A percentile compares a stretch with the other conserved stretches of the same genome.
Evolutionary conservation across 225 moss, liverwort and hornwort species (phyloP).

Genomic region (Ulota crispa): DNA sequence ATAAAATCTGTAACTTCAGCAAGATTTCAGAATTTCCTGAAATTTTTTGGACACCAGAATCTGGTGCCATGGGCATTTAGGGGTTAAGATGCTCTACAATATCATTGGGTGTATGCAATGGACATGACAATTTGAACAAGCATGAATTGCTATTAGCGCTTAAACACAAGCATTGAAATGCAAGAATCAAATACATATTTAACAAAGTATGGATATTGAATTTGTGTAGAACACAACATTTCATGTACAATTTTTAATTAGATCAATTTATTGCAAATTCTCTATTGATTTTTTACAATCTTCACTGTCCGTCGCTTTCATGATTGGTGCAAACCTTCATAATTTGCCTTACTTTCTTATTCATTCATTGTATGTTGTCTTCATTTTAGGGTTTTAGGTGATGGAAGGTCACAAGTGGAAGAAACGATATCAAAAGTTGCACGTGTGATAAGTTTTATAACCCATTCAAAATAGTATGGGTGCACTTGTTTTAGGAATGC

Average conservation of each 20-base stretch:
- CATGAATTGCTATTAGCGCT: not conserved
- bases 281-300: rapidly evolving
- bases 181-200: no score
- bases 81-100: not conserved
- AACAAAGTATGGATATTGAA: not conserved
- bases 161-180: no score
- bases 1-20: no score
- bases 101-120: not conserved
- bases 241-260: not conserved
- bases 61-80: no score
- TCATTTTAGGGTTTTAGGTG: constrained; percentile 5
- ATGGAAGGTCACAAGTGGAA: not conserved
- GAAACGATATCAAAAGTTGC: not conserved
- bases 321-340: not conserved
- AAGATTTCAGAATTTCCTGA: no score
- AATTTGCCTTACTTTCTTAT: no score
- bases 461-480: no score
- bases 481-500: no score
- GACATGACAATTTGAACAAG: not conserved
- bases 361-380: no score
- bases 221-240: not conserved
- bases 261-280: not conserved
- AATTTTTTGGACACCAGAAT: no score
- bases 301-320: rapidly evolving
- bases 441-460: not conserved